Base-by-base conservation (phyloP, 164 flowering plant species). In the Piper longum region DNA sequence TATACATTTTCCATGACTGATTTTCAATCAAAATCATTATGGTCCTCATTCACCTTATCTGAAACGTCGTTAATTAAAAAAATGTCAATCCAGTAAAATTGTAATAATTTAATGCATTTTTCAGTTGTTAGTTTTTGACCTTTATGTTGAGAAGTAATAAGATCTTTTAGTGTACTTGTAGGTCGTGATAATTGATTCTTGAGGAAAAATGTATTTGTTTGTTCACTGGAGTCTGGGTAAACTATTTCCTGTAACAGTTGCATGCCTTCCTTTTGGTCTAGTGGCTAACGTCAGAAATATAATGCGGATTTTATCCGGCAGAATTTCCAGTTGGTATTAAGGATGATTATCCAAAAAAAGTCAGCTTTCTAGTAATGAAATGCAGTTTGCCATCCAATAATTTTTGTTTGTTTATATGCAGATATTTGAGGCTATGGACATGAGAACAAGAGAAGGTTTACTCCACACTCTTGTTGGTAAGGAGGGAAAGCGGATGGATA, bases 401-500 rank as follows among this genome's bases (percentile, higher is more conserved):
- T 6, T 14, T 2, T 9, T 9, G 52, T 14, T n/a, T 48, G 40
- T 39, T 48, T 43, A 41, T 63, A 54, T 66, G 16, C 85, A 95
- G 99, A 82, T 95, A 67, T 83, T 95, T 44, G 97, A 95, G 81
- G 84, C 79, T 57, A 85, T 86, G 96, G 99, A 95, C 74, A 74
- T 83, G 17, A 83, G 99, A 75, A 85, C 97, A 67, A 86, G 96
- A 76, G 82, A 80, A 67, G 99, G 91, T 59, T 74, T 95, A 66
- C 93, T 95, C 39, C 82, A 88, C 77, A 88, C 97, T 63, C 83
- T 91, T 66, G 77, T 70, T 26, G 99, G 96, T 68, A 95, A 84
- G 81, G 84, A 77, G 60, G 99, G 99, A 43, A 95, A 95, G 74
- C 85, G 97, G 74, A 95, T 95, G 99, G 97, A 95, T 72, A 78